A percentile compares a stretch with the other conserved stretches of the same genome.
Conservation (phyloP, 202 grass and related monocot genomes). For the Hordeum pubiflorum region DNA sequence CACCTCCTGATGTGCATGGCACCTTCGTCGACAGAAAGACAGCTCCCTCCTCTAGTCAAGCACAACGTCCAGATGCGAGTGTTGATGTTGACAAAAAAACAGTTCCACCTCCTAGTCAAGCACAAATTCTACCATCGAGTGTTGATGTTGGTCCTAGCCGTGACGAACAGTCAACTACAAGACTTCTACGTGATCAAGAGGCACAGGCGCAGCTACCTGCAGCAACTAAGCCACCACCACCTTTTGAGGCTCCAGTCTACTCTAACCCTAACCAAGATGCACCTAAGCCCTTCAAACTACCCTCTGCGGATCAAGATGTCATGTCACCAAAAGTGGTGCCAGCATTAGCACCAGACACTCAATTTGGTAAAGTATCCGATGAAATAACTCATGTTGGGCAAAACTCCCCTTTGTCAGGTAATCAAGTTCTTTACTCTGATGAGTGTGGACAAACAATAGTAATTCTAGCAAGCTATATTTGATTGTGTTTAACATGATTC, state of each 20-base stretch:
- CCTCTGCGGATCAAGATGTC: background rate
- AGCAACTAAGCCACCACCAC: background rate
- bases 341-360: background rate
- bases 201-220: background rate
- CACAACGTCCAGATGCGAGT: background rate
- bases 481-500: background rate
- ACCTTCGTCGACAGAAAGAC: background rate
- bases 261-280: background rate
- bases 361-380: background rate
- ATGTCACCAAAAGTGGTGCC: background rate
- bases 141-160: background rate
- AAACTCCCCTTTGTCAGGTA: constrained; percentile 5
- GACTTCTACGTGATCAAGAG: background rate
- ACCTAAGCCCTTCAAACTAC: background rate
- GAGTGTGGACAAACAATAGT: background rate
- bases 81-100: background rate
- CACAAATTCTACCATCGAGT: background rate
- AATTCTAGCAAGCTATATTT: background rate
- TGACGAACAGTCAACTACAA: background rate
- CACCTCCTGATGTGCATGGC: background rate
- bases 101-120: background rate
- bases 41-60: background rate
- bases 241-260: background rate
- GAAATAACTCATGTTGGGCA: background rate
- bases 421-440: background rate